Conservation (phyloP, 2,329 filamentous ascomycete genomes). For the Didymella sp. region DNA sequence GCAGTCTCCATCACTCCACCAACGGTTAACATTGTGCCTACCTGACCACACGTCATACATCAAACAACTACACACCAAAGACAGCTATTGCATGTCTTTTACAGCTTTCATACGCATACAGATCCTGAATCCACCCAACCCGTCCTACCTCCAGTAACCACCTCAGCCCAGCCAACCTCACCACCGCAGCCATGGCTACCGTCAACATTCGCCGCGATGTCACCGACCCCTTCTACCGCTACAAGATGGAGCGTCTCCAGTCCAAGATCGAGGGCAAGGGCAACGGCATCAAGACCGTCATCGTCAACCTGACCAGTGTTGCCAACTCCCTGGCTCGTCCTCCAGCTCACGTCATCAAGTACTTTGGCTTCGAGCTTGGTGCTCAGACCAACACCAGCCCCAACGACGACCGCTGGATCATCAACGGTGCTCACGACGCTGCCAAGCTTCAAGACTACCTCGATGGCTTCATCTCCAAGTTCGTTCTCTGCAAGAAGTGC, state of each 20-base stretch:
- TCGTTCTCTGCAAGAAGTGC: slow-evolving; percentile 99
- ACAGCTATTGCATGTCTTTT: slow-evolving; percentile 67
- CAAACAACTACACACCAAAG: slow-evolving; percentile 26
- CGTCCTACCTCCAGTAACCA: slow-evolving; percentile 13
- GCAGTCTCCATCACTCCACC: slow-evolving; percentile 86
- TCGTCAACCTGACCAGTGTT: slow-evolving; percentile 95
- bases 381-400: slow-evolving; percentile 98
- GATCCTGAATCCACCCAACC: slow-evolving; percentile 27
- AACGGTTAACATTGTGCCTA: slow-evolving; percentile 77
- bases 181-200: slow-evolving; percentile 83
- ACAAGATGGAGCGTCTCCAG: slow-evolving; percentile 99
- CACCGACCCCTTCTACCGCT: slow-evolving; percentile 98
- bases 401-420: slow-evolving; percentile 98
- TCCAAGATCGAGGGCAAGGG: slow-evolving; percentile 99
- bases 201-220: slow-evolving; percentile 98
- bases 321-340: slow-evolving; percentile 91
- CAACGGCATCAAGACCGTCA: slow-evolving; percentile 98
- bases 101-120: slow-evolving; percentile 60
- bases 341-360: slow-evolving; percentile 97
- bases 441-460: slow-evolving; percentile 97
- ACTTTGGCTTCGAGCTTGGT: slow-evolving; percentile 98
- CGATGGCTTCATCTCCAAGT: slow-evolving; percentile 97
- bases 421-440: slow-evolving; percentile 97
- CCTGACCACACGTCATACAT: slow-evolving; percentile 52
- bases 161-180: slow-evolving; percentile 39